These are phyloP conservation scores for Phanerodontia chrysosporium DNA, from an alignment of 768 basidiomycete species.

Conservation along the genomic window DNA sequence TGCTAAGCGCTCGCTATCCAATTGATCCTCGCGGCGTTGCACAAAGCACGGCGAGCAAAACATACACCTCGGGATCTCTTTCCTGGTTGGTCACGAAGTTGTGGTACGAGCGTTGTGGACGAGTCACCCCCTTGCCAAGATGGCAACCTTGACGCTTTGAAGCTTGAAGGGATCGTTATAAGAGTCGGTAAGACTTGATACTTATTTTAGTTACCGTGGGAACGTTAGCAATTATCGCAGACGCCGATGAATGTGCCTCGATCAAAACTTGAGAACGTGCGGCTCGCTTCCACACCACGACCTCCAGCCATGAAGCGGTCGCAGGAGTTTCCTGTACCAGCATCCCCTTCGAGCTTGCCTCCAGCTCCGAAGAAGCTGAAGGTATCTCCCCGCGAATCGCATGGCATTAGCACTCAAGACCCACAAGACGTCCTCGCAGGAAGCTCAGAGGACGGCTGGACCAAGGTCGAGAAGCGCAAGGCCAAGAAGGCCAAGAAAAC, in stretches of 20 bases:
- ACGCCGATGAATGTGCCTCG: not conserved
- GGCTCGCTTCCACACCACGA: not conserved
- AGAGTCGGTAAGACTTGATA: no score
- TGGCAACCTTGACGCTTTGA: no score
- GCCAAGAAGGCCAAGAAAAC: slow-evolving; percentile 61
- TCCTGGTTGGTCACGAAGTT: no score
- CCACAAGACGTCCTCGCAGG: not conserved
- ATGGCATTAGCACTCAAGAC: slow-evolving; percentile 5
- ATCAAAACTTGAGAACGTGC: not conserved
- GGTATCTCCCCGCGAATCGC: slow-evolving; percentile 13
- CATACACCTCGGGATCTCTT: no score
- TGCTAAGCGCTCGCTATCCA: no score
- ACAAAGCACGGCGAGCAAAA: no score
- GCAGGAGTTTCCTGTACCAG: slow-evolving; percentile 8
- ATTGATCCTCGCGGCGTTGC: no score
- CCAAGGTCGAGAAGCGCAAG: slow-evolving; percentile 68
- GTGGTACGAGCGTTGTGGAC: no score
- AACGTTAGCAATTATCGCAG: not conserved
- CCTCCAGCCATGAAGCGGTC: slow-evolving; percentile 14
- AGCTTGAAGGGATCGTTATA: no score
- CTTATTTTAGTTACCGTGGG: not conserved
- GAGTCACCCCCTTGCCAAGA: no score
- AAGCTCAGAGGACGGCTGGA: slow-evolving; percentile 46
- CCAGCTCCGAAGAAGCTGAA: slow-evolving; percentile 21
- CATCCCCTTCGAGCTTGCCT: slow-evolving; percentile 4